Evolutionary conservation across 2,329 filamentous ascomycete species (phyloP), one percentile per base, ranked within the genome.

Genomic region (Fusarium sp.): DNA sequence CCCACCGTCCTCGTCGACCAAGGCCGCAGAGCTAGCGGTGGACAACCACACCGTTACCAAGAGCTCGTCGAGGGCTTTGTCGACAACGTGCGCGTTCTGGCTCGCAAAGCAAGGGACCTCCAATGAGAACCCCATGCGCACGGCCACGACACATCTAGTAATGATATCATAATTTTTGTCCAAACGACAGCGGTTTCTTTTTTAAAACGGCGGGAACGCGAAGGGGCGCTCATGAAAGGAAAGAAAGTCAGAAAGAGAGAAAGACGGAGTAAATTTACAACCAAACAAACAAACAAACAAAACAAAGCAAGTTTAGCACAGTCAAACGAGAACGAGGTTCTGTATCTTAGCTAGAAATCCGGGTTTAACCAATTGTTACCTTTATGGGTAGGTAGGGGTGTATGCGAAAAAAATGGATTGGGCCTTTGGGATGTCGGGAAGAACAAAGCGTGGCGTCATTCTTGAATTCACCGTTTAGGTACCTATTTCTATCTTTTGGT

Each of bases 11-110:
- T 95, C 13, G 80, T 91, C 50, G 85, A 90, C 10, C 90, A 94
- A 69, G 90, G 90, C 6, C 81, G 82, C 34, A 83, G 84, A 61
- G 85, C 88, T 23, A 81, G 84, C 71, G 78, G 77, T 5, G 81
- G 82, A 2, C 81, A 84, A 60, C 81, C 83, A 6, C 88, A 90
- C 72, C 86, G 85, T 57, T 93, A 91, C 76, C 83, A 87, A 59
- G 85, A 89, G 49, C 79, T 95, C 13, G 86, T 96, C 3, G 89
- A 91, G 66, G 91, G 90, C 1, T 87, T 96, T 67, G 80, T 95
- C 61, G 90, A 93, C 77, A 95, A 96, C 71, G 83, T 91, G 34
- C 84, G 88, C 16, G 82, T 89, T 27, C 79, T 92, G 33, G 84
- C 86, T 0, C 79, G 82, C 49, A 82, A 81, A 61, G 79, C 79